Evolutionary conservation across 768 basidiomycete species (phyloP).

Genomic region (Russula vinacea): DNA sequence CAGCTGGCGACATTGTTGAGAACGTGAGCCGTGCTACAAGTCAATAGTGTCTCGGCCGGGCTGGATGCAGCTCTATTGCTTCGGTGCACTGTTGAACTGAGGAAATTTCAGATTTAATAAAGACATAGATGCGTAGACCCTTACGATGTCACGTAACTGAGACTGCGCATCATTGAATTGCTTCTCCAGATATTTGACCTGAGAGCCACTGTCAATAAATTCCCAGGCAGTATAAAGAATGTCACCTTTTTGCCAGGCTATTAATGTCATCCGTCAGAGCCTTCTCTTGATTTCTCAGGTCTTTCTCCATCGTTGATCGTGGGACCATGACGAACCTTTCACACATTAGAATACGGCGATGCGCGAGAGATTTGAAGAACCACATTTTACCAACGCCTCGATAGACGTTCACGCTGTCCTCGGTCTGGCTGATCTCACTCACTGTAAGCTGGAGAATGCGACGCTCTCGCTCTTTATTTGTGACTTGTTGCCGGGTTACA

Average conservation of each 20-base stretch:
- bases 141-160: conserved; percentile 81
- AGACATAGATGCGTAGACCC: background rate
- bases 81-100: conserved; percentile 54
- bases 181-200: conserved; percentile 92
- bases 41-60: background rate
- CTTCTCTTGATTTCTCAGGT: conserved; percentile 74
- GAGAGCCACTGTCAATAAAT: conserved; percentile 2
- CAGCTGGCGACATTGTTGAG: background rate
- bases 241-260: conserved; percentile 79
- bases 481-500: conserved; percentile 68
- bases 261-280: conserved; percentile 79
- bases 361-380: background rate
- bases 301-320: conserved; percentile 70
- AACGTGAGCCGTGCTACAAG: no score
- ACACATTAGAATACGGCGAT: conserved; percentile 14
- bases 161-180: conserved; percentile 87
- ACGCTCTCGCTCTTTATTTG: conserved; percentile 82
- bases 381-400: conserved; percentile 97
- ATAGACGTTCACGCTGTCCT: conserved; percentile 77
- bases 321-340: conserved; percentile 89
- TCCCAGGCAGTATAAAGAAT: background rate
- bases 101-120: background rate
- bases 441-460: conserved; percentile 87
- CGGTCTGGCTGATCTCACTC: conserved; percentile 70
- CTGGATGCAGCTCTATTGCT: conserved; percentile 28